These are phyloP conservation scores for Penicillium canescens DNA, from an alignment of 495 filamentous ascomycete genomes.

Conservation along the genomic window DNA sequence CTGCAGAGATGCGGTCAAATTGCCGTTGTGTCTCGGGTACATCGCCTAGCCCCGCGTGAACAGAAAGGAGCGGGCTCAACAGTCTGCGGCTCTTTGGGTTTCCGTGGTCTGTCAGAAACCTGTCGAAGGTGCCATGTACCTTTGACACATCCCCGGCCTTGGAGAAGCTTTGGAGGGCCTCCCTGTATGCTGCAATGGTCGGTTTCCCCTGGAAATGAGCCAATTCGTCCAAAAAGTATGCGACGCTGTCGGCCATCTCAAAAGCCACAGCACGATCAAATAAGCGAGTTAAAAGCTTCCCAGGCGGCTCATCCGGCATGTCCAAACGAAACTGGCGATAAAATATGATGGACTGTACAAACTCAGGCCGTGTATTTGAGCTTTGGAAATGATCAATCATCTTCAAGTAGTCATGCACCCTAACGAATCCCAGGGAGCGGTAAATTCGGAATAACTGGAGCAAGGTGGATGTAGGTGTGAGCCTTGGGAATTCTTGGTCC, in stretches of 20 bases:
- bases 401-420: slow-evolving; percentile 22
- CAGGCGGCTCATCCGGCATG: slow-evolving; percentile 20
- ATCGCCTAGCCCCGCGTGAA: slow-evolving; percentile 65
- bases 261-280: slow-evolving; percentile 23
- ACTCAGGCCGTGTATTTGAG: slow-evolving; percentile 20
- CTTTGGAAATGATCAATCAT: slow-evolving; percentile 29
- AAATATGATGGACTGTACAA: slow-evolving; percentile 33
- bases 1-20: slow-evolving; percentile 57
- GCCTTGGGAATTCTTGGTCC: not conserved
- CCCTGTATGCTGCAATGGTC: slow-evolving; percentile 28
- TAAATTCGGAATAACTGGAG: slow-evolving; percentile 31
- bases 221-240: slow-evolving; percentile 58
- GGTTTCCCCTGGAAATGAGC: slow-evolving; percentile 30
- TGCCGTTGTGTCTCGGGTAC: slow-evolving; percentile 53
- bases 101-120: slow-evolving; percentile 34
- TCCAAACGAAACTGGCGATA: slow-evolving; percentile 43
- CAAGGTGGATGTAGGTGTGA: slow-evolving; percentile 21
- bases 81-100: slow-evolving; percentile 32
- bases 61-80: slow-evolving; percentile 57
- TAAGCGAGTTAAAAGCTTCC: slow-evolving; percentile 22
- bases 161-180: slow-evolving; percentile 31
- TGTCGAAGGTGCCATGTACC: slow-evolving; percentile 34
- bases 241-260: slow-evolving; percentile 30
- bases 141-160: slow-evolving; percentile 29
- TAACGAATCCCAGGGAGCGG: slow-evolving; percentile 21